Percentiles rank a stretch among this genome's conserved stretches.
Conservation (phyloP, 495 filamentous ascomycete genomes). For the Aspergillus wentii region DNA sequence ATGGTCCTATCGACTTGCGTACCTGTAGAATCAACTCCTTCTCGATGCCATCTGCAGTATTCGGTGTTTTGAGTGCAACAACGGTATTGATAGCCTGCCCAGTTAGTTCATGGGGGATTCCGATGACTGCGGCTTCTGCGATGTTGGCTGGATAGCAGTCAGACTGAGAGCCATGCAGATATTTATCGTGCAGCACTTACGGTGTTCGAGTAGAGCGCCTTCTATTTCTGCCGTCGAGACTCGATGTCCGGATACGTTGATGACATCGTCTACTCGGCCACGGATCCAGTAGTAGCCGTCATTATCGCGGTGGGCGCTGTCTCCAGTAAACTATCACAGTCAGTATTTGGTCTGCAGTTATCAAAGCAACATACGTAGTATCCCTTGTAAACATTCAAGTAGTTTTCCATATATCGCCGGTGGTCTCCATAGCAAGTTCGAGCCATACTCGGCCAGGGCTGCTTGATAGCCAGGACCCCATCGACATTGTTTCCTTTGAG, state of each 20-base stretch:
- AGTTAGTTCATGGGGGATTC: constrained; percentile 86
- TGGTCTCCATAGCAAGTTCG: constrained; percentile 97
- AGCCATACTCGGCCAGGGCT: constrained; percentile 98
- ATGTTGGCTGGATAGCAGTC: constrained; percentile 44
- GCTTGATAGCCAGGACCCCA: constrained; percentile 95
- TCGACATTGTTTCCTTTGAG: constrained; percentile 95
- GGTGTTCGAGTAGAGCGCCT: background rate
- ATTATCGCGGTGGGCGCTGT: constrained; percentile 93
- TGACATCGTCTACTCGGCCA: constrained; percentile 95
- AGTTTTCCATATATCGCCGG: constrained; percentile 98
- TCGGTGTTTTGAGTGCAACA: constrained; percentile 88
- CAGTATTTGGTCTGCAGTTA: constrained; percentile 70
- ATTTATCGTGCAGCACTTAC: no score
- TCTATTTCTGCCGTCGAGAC: constrained; percentile 72
- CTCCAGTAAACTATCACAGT: constrained; percentile 79
- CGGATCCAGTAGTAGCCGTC: constrained; percentile 99
- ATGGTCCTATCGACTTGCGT: constrained; percentile 93
- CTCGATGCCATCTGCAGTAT: constrained; percentile 70
- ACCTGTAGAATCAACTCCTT: constrained; percentile 95
- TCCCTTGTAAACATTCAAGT: constrained; percentile 95
- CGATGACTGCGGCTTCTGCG: constrained; percentile 95
- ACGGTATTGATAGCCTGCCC: constrained; percentile 98
- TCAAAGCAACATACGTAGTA: constrained; percentile 90
- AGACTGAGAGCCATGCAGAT: no score
- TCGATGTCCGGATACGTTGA: constrained; percentile 94